Percentiles rank a stretch among this genome's conserved stretches.
phyloP scores from a whole-genome alignment of 495 filamentous ascomycete species.

The Xylaria bambusicola region DNA sequence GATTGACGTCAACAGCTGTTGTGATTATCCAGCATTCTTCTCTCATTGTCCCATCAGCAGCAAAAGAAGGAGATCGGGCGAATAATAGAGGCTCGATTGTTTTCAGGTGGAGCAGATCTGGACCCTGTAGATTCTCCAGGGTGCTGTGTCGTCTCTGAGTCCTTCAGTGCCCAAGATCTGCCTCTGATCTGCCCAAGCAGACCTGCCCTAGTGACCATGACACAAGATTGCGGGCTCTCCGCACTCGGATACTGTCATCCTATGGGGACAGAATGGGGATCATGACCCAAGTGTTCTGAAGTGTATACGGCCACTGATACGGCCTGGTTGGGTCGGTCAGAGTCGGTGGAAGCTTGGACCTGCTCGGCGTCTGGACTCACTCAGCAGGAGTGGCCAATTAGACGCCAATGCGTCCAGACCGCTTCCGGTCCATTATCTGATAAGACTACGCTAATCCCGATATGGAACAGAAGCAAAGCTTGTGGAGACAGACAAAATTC shows the following conservation, averaged over 20 bases:
- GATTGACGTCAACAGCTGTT: neutral
- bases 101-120: constrained; percentile 10
- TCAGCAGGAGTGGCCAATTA: constrained; percentile 19
- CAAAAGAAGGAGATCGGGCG: neutral
- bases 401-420: neutral
- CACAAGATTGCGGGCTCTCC: neutral
- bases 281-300: too few relatives aligned
- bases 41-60: neutral
- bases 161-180: constrained; percentile 9
- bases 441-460: constrained; percentile 13
- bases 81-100: constrained; percentile 1
- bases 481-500: constrained; percentile 12
- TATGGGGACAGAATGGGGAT: neutral
- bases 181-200: neutral
- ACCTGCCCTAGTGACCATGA: neutral
- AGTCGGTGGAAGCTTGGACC: constrained; percentile 18
- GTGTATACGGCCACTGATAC: too few relatives aligned
- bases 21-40: neutral
- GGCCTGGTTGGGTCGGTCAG: neutral
- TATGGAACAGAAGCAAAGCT: constrained; percentile 3
- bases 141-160: neutral
- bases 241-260: constrained; percentile 2
- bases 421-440: constrained; percentile 33
- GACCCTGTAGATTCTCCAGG: constrained; percentile 24
- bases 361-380: constrained; percentile 10